phyloP scores from a whole-genome alignment of 2,329 filamentous ascomycete species.

The Paecilomyces sp. region DNA sequence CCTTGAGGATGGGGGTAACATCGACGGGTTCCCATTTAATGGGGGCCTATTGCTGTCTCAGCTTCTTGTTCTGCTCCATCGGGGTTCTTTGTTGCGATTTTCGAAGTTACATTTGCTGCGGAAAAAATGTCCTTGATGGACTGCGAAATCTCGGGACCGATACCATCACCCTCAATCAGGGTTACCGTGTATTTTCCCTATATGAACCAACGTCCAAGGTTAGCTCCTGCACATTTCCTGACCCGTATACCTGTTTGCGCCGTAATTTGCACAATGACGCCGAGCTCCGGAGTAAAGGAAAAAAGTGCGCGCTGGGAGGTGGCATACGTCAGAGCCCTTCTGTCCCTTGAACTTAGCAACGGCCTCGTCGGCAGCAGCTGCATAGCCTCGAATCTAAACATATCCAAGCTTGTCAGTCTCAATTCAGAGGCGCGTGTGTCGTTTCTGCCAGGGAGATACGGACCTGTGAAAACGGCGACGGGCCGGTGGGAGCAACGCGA shows the following conservation, averaged over 20 bases:
- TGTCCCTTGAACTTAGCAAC: slow-evolving; percentile 91
- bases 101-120: slow-evolving; percentile 68
- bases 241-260: background rate
- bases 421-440: slow-evolving; percentile 6
- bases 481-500: slow-evolving; percentile 39
- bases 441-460: slow-evolving; percentile 19
- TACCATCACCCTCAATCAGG: slow-evolving; percentile 97
- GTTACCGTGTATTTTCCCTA: slow-evolving; percentile 94
- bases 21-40: slow-evolving; percentile 97
- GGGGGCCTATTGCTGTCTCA: slow-evolving; percentile 57
- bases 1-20: slow-evolving; percentile 85
- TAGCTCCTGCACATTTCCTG: slow-evolving; percentile 8
- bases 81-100: background rate
- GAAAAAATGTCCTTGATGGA: slow-evolving; percentile 98
- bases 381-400: slow-evolving; percentile 55
- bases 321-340: slow-evolving; percentile 78
- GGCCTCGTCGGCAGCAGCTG: slow-evolving; percentile 49
- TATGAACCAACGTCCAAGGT: slow-evolving; percentile 7
- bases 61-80: slow-evolving; percentile 6
- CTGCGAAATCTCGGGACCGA: slow-evolving; percentile 94
- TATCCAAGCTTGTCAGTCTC: slow-evolving; percentile 11
- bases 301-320: slow-evolving; percentile 12
- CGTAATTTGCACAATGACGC: background rate
- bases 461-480: slow-evolving; percentile 52
- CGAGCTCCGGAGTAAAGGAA: slow-evolving; percentile 3